phyloP scores from a whole-genome alignment of 345 rosid genomes.

The Rhodamnia argentea region DNA sequence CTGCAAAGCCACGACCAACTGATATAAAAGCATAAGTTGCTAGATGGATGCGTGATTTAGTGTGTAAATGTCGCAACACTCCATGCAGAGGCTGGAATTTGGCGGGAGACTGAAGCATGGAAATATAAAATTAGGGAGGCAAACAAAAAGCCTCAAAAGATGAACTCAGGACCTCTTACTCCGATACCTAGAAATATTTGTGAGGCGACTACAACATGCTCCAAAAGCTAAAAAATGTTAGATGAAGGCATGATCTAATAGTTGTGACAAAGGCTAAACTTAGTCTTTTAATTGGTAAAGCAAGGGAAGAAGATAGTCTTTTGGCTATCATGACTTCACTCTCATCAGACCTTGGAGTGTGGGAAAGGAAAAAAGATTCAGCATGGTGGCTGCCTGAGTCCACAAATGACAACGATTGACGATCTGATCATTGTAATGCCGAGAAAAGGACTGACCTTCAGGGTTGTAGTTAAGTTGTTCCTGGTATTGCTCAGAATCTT shows the following conservation, averaged over 20 bases:
- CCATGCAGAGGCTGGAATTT: not conserved
- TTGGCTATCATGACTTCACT: not conserved
- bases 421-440: not conserved
- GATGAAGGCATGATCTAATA: not conserved
- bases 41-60: not conserved
- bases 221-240: not conserved
- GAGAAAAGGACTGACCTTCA: slow-evolving; percentile 43
- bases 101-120: not conserved
- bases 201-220: not conserved
- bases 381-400: not conserved
- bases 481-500: slow-evolving; percentile 94
- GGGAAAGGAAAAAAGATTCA: not conserved
- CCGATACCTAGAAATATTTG: not conserved
- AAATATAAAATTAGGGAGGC: not conserved
- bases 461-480: slow-evolving; percentile 81
- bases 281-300: not conserved
- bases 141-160: not conserved
- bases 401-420: not conserved
- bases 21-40: not conserved
- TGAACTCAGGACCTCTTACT: not conserved
- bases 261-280: not conserved
- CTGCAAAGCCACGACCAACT: not conserved
- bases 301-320: not conserved
- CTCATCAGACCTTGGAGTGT: not conserved
- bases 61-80: not conserved